phyloP scores from a whole-genome alignment of 225 moss, liverwort and hornwort species.

The Pseudoscleropodium purum region DNA sequence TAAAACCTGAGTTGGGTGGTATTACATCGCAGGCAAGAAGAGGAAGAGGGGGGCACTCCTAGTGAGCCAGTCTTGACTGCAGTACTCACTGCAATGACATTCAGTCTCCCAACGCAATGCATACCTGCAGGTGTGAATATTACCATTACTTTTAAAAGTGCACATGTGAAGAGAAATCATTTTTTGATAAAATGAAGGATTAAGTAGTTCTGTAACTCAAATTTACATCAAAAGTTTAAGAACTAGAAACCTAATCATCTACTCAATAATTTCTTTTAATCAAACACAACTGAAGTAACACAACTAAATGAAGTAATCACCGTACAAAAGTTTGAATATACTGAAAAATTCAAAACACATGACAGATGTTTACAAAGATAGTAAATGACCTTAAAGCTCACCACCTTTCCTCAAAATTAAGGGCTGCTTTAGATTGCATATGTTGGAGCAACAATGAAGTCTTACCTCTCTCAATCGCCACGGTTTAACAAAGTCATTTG shows the following conservation, averaged over 20 bases:
- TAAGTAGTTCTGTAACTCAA: not conserved
- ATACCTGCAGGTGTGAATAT: slow-evolving; percentile 35
- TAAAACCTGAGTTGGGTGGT: not conserved
- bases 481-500: slow-evolving; percentile 60
- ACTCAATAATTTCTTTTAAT: not conserved
- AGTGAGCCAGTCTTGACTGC: slow-evolving; percentile 96
- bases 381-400: not conserved
- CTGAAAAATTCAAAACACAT: not conserved
- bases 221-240: too few relatives aligned
- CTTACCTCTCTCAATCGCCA: slow-evolving; percentile 38
- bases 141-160: not conserved
- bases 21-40: not conserved
- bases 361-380: not conserved
- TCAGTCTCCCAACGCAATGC: slow-evolving; percentile 76
- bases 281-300: not conserved
- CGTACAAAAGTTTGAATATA: not conserved
- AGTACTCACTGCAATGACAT: slow-evolving; percentile 69
- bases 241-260: not conserved
- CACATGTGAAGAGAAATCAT: not conserved
- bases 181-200: not conserved
- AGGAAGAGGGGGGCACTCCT: slow-evolving; percentile 25
- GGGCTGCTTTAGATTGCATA: not conserved
- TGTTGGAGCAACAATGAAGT: not conserved
- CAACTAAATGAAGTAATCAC: not conserved
- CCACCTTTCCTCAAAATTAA: not conserved